A percentile compares a stretch with the other conserved stretches of the same genome.
Conservation (phyloP, 139 green algal species). For the Chlamydomonas asymmetrica region DNA sequence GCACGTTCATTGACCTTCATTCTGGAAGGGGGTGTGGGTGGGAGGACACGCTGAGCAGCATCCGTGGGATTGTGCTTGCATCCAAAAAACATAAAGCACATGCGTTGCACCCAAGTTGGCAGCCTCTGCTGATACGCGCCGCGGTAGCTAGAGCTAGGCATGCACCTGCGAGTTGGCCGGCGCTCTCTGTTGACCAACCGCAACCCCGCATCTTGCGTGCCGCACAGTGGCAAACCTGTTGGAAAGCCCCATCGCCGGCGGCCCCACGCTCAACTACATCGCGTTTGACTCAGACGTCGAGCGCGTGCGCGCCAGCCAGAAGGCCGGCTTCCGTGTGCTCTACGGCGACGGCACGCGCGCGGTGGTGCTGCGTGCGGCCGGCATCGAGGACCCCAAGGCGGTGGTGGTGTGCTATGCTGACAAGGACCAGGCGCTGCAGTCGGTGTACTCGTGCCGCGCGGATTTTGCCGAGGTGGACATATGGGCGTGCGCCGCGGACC, state of each 20-base stretch:
- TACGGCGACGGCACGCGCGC: slow-evolving; percentile 75
- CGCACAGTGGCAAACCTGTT: slow-evolving; percentile 92
- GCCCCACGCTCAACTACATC: slow-evolving; percentile 64
- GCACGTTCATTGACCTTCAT: no score
- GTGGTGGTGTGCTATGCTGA: slow-evolving; percentile 75
- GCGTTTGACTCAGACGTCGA: slow-evolving; percentile 80
- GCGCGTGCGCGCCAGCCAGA: slow-evolving; percentile 57
- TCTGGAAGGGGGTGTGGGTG: no score
- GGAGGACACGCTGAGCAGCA: no score
- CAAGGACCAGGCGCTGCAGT: slow-evolving; percentile 46
- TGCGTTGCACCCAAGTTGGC: no score
- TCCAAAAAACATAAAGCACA: no score
- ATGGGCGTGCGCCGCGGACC: slow-evolving; percentile 75
- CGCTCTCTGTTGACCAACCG: no score
- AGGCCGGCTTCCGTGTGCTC: slow-evolving; percentile 45
- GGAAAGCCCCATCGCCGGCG: slow-evolving; percentile 56
- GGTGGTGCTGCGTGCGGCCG: slow-evolving; percentile 76
- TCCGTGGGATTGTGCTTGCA: no score
- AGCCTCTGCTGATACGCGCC: no score
- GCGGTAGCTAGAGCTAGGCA: no score
- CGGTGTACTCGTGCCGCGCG: slow-evolving; percentile 61
- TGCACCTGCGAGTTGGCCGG: no score
- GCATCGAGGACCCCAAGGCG: slow-evolving; percentile 65
- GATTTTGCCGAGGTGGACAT: slow-evolving; percentile 77
- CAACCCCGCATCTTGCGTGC: no score